These are phyloP conservation scores for Fusarium neocosmosporiellum DNA, from an alignment of 2,329 filamentous ascomycete species.

Conservation along the genomic window DNA sequence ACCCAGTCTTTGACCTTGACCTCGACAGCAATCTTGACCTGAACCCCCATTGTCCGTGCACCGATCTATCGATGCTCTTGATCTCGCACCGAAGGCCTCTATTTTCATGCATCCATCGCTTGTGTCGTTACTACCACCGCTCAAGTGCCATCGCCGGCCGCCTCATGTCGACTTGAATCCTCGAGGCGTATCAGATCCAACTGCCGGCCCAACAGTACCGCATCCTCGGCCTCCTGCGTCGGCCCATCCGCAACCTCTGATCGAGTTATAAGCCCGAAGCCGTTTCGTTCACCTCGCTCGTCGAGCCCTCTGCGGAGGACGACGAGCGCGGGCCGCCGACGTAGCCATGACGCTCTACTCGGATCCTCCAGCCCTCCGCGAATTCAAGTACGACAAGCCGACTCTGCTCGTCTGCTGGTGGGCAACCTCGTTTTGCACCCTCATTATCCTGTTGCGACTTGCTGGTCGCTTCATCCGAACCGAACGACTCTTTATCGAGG, in stretches of 20 bases:
- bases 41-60: not conserved
- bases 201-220: constrained; percentile 13
- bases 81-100: constrained; percentile 8
- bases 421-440: constrained; percentile 84
- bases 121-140: constrained; percentile 22
- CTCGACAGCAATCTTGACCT: constrained; percentile 1
- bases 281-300: constrained; percentile 56
- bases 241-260: constrained; percentile 7
- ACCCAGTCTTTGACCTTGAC: constrained; percentile 4
- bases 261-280: constrained; percentile 23
- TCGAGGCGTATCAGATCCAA: constrained; percentile 17
- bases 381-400: constrained; percentile 76
- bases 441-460: constrained; percentile 86
- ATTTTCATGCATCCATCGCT: constrained; percentile 43
- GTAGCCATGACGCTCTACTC: constrained; percentile 68
- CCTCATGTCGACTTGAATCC: constrained; percentile 40
- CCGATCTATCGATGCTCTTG: constrained; percentile 18
- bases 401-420: constrained; percentile 96
- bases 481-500: constrained; percentile 87
- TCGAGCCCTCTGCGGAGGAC: constrained; percentile 70
- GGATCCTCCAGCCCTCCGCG: constrained; percentile 59
- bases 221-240: constrained; percentile 20
- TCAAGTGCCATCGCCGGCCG: constrained; percentile 34
- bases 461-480: constrained; percentile 87
- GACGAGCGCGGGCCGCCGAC: constrained; percentile 62